These are phyloP conservation scores for Buddleja alternifolia DNA, from an alignment of 257 asterid species.

Conservation along the genomic window DNA sequence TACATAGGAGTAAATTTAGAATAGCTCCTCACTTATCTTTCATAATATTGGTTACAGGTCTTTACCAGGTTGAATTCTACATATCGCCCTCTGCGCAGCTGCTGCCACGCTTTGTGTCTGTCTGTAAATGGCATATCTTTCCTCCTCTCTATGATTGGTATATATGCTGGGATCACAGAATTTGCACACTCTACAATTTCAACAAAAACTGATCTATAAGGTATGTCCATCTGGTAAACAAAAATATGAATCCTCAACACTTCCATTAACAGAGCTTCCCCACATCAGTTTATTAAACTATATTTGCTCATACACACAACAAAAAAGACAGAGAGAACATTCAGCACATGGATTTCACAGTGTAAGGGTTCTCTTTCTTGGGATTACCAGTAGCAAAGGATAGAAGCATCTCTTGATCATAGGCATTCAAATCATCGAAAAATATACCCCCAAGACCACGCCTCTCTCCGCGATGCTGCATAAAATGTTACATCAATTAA, in stretches of 20 bases:
- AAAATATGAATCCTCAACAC: constrained; percentile 5
- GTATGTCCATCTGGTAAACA: constrained; percentile 10
- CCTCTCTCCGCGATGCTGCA: constrained; percentile 97
- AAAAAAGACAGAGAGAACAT: neutral
- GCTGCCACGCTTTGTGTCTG: constrained; percentile 88
- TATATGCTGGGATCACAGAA: constrained; percentile 88
- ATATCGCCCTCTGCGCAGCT: constrained; percentile 93
- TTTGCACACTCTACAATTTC: constrained; percentile 88
- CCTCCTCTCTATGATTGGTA: constrained; percentile 87
- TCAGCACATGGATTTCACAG: constrained; percentile 2
- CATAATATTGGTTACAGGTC: constrained; percentile 7
- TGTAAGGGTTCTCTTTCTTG: constrained; percentile 20
- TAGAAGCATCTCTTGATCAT: constrained; percentile 98
- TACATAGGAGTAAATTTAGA: constrained; percentile 20
- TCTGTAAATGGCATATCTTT: constrained; percentile 80
- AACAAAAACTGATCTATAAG: constrained; percentile 15
- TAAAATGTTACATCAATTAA: constrained; percentile 22
- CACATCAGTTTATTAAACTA: neutral
- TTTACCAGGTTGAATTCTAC: constrained; percentile 95
- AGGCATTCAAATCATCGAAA: constrained; percentile 86
- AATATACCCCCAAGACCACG: constrained; percentile 99
- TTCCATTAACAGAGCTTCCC: constrained; percentile 10
- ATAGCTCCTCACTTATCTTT: neutral
- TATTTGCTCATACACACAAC: neutral
- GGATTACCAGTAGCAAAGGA: constrained; percentile 90